Evolutionary conservation across 1,284 basidiomycete species (phyloP), one percentile per base, ranked within the genome.

Genomic region (Jaminaea rosea): DNA sequence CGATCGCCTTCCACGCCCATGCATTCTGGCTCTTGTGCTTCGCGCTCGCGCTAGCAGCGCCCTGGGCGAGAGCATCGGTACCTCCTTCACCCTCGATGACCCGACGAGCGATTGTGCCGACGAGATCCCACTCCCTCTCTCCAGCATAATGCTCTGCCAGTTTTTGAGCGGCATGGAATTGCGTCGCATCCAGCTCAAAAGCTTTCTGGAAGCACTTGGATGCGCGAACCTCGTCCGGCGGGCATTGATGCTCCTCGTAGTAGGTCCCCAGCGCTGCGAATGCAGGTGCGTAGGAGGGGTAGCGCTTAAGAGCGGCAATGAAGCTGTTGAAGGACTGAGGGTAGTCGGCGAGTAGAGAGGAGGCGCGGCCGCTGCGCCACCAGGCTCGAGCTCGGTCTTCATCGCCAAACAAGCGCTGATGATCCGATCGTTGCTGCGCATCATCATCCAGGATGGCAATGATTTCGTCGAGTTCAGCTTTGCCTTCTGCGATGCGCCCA

Each of bases 1-100:
- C 94, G 26, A 94, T 78, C 9, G 94, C 93, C 75, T 96, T 97
- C 91, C 92, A 98, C 1, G 94, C 94, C 94, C 94, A 99, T 2
- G 86, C 82, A 65, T 77, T 92, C 37, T 83, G 83, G 0, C 89
- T 87, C 28, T 64, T 53, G 42, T 69, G 62, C 3, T 58, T 24
- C 7, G 59, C 44, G 17, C 58, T 53, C 9, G 61, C 54, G 9
- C 50, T 53, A 3, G 58, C 24, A 5, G 55, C 58, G 8, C 56
- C 37, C n/a, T n/a, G n/a, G 0, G 46, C 49, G 31, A 67, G 56
- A 0, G 62, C 60, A n/a, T 58, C 58, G 8, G 50, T 53, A 7
- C 67, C 69, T 19, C 70, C 70, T 45, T 74, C 72, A 17, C 90
- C 90, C 53, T 92, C 88, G 65, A 98, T 91, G 0, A 90, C 87